These are phyloP conservation scores for Termitomyces sp. DNA, from an alignment of 768 basidiomycete species.

Conservation along the genomic window DNA sequence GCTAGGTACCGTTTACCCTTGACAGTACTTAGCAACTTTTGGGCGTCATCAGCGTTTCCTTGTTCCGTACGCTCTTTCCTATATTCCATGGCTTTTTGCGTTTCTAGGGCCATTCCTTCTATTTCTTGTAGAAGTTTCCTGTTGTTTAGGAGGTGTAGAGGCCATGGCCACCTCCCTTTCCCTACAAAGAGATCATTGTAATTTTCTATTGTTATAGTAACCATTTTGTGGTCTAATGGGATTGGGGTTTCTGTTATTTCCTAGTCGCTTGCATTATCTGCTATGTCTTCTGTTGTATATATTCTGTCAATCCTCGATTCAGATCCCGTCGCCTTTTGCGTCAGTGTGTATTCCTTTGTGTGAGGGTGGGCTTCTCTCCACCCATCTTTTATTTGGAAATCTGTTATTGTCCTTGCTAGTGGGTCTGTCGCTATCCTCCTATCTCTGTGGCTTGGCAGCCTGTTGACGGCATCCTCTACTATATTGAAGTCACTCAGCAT, in stretches of 20 bases:
- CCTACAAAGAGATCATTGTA: not conserved
- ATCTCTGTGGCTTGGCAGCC: not conserved
- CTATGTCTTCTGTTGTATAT: not conserved
- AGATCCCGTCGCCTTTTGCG: not conserved
- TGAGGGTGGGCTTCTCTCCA: not conserved
- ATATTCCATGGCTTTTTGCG: too few relatives aligned
- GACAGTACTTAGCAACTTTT: too few relatives aligned
- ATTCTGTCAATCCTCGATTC: not conserved
- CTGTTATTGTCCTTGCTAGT: not conserved
- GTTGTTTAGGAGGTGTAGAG: too few relatives aligned
- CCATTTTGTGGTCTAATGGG: not conserved
- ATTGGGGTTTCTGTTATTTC: not conserved
- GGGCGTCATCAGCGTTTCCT: too few relatives aligned
- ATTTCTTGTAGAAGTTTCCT: too few relatives aligned
- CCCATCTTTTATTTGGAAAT: not conserved
- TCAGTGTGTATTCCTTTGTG: not conserved
- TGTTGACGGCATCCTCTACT: not conserved
- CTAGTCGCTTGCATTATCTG: not conserved
- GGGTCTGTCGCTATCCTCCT: fast-evolving
- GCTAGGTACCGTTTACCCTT: too few relatives aligned
- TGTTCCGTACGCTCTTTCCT: too few relatives aligned
- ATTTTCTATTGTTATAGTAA: not conserved
- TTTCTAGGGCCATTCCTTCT: too few relatives aligned
- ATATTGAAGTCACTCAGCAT: not conserved
- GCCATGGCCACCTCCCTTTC: too few relatives aligned